These are phyloP conservation scores for Trichosporon sp. DNA, from an alignment of 1,284 basidiomycete genomes.

Conservation along the genomic window DNA sequence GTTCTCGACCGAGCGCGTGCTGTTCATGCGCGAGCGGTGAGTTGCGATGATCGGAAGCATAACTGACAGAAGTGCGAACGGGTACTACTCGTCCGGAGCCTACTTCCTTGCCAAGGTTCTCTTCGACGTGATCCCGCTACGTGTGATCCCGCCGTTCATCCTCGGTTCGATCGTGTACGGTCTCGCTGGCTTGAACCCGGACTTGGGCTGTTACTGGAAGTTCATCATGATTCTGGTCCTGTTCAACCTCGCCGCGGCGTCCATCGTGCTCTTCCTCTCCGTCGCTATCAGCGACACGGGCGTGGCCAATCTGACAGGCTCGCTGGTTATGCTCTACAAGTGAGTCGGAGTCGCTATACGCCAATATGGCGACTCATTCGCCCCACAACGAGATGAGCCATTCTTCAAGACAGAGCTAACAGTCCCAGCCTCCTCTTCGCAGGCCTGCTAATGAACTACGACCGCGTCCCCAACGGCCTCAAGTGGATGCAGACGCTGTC, in stretches of 20 bases:
- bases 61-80: slow-evolving; percentile 66
- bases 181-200: slow-evolving; percentile 86
- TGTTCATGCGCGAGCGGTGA: slow-evolving; percentile 93
- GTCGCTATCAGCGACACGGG: slow-evolving; percentile 79
- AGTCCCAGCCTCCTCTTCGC: slow-evolving; percentile 77
- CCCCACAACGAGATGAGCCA: too few species aligned
- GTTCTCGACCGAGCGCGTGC: slow-evolving; percentile 86
- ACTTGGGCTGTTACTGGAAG: slow-evolving; percentile 88
- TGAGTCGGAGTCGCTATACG: too few species aligned
- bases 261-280: slow-evolving; percentile 81
- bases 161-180: slow-evolving; percentile 92
- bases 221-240: slow-evolving; percentile 90
- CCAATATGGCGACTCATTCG: too few species aligned
- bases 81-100: slow-evolving; percentile 91
- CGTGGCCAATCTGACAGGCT: slow-evolving; percentile 87
- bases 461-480: slow-evolving; percentile 65
- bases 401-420: background rate
- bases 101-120: slow-evolving; percentile 95
- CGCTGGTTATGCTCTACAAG: slow-evolving; percentile 96
- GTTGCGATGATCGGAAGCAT: slow-evolving; percentile 17
- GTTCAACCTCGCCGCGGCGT: slow-evolving; percentile 91
- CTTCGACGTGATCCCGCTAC: slow-evolving; percentile 90
- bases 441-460: slow-evolving; percentile 88
- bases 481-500: slow-evolving; percentile 84
- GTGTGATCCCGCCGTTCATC: slow-evolving; percentile 87